A percentile compares a stretch with the other conserved stretches of the same genome.
Evolutionary conservation across 192 early-diverging fungal genomes (phyloP).

Genomic region (Geranomyces variabilis): DNA sequence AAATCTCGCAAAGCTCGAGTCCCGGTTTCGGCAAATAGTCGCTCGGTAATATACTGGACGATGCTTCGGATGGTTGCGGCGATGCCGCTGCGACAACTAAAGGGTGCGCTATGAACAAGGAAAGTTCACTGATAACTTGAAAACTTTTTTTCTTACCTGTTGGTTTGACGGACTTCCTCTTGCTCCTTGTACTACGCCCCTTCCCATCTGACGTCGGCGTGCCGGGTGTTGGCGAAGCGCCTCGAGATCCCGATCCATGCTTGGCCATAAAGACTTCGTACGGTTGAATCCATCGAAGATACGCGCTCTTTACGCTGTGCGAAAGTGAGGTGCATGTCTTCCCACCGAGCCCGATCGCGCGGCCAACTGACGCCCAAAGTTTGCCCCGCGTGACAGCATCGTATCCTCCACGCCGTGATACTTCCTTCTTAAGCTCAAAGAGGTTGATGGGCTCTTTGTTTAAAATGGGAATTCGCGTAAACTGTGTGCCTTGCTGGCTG

Average conservation of each 20-base stretch:
- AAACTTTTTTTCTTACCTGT: not conserved
- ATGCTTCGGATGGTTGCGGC: slow-evolving; percentile 13
- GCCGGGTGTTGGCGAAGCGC: not conserved
- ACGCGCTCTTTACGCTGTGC: slow-evolving; percentile 40
- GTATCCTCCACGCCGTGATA: slow-evolving; percentile 74
- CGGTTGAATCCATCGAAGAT: slow-evolving; percentile 51
- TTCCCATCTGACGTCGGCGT: slow-evolving; percentile 3
- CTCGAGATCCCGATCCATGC: slow-evolving; percentile 6
- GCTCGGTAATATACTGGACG: slow-evolving; percentile 3
- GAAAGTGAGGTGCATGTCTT: slow-evolving; percentile 34
- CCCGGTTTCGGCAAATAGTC: slow-evolving; percentile 27
- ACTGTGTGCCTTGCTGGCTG: slow-evolving; percentile 70
- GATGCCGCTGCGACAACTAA: not conserved
- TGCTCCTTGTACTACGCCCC: slow-evolving; percentile 11
- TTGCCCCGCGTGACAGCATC: slow-evolving; percentile 71
- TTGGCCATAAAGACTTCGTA: slow-evolving; percentile 51
- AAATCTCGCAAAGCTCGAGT: slow-evolving; percentile 50
- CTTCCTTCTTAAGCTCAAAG: slow-evolving; percentile 79
- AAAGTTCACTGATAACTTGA: not conserved
- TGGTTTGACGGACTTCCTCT: not conserved
- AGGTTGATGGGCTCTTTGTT: slow-evolving; percentile 87
- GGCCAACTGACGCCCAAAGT: slow-evolving; percentile 87
- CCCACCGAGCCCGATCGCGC: slow-evolving; percentile 40
- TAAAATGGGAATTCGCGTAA: slow-evolving; percentile 79
- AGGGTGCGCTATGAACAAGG: not conserved